phyloP scores from a whole-genome alignment of 331 rosid genomes.

The Erythrophleum ivorense region DNA sequence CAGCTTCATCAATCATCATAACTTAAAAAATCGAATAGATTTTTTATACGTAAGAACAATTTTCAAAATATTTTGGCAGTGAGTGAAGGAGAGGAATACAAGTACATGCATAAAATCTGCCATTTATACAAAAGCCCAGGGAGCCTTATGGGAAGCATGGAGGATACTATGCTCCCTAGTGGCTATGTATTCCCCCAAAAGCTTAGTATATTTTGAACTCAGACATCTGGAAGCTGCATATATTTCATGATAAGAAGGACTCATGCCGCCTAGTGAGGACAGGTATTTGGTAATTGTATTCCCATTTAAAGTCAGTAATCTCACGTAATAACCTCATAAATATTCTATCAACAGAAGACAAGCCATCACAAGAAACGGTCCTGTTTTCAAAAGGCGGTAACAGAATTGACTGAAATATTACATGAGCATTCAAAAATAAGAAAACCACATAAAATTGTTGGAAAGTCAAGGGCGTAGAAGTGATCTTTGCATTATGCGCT shows the following conservation, averaged over 20 bases:
- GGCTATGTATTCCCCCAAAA: background rate
- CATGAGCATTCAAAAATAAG: background rate
- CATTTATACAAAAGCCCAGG: conserved; percentile 15
- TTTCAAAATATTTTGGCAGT: conserved; percentile 2
- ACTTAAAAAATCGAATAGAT: too few species aligned
- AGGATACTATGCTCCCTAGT: conserved; percentile 15
- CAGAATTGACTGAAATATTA: background rate
- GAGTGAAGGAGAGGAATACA: conserved; percentile 5
- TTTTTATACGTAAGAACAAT: conserved; percentile 30
- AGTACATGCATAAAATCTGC: conserved; percentile 9
- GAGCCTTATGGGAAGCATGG: conserved; percentile 21
- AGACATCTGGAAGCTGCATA: background rate
- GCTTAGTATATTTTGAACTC: background rate
- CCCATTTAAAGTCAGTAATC: conserved; percentile 24
- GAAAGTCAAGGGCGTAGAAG: background rate
- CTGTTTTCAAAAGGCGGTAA: conserved; percentile 2
- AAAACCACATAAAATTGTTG: background rate
- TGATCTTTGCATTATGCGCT: background rate
- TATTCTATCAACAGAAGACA: conserved; percentile 18
- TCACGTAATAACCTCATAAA: conserved; percentile 19
- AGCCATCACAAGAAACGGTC: conserved; percentile 18
- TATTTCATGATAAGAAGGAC: conserved; percentile 10
- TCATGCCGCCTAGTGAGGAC: background rate
- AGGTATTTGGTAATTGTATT: conserved; percentile 22
- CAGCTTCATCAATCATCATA: conserved; percentile 29